Base-by-base conservation (phyloP, 495 filamentous ascomycete genomes). In the Arthonia radiata region DNA sequence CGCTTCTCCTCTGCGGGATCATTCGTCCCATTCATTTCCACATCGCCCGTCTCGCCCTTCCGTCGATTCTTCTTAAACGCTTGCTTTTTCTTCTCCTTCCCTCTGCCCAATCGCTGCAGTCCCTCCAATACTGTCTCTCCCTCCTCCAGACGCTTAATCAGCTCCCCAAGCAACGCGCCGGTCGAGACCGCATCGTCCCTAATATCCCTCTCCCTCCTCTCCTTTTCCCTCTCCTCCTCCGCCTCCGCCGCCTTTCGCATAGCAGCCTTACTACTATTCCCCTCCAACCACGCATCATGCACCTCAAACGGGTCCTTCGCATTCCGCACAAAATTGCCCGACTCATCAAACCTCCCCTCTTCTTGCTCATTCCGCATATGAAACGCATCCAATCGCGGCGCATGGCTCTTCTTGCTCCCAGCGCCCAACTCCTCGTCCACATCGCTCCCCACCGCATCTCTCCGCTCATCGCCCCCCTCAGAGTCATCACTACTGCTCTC, bases 311-410 rank as follows among this genome's bases (percentile, higher is more conserved):
- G 78, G 39, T 97, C 86, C 0, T 48, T 56, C 1, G 81, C 81
- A 35, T 82, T 86, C n/a, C 86, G 61, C 17, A 97, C 67, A 43
- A 59, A 97, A 42, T 93, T 94, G 2, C 86, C 86, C 10, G 65
- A 52, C 29, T 76, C 75, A 41, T 97, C 86, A 39, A 92, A 94
- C 8, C 65, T 56, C 0, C 86, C 86, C 40, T 94, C 86, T 44
- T 97, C 89, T 40, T 81, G 68, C 47, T 97, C 86, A 4, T 57
- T 50, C 26, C 60, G 66, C 64, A 97, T 81, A 40, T 97, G 92
- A 58, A 97, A 97, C 0, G 81, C 86, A 48, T 93, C 86, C 15
- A 94, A 57, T 38, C 86, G 71, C n/a, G 86, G 86, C 10, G 89
- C 89, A 44, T 90, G 78, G 43, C 74, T 81, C 48, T 93, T 94